phyloP scores from a whole-genome alignment of 768 basidiomycete genomes.

The Termitomyces heimii region DNA sequence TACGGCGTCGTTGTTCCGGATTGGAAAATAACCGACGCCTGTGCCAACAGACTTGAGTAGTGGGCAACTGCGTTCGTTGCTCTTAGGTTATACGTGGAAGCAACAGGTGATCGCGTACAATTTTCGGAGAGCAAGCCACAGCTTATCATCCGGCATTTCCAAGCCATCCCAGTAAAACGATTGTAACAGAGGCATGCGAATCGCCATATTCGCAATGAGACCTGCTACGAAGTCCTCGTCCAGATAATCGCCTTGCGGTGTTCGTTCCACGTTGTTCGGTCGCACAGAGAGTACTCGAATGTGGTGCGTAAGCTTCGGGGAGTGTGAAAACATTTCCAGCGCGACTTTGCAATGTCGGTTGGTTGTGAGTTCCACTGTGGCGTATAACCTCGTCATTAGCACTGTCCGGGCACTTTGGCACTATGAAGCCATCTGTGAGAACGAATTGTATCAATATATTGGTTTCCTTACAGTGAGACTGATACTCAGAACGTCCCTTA shows the following conservation, averaged over 20 bases:
- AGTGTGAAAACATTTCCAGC: slow-evolving; percentile 42
- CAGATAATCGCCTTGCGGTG: slow-evolving; percentile 24
- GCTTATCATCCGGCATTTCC: slow-evolving; percentile 27
- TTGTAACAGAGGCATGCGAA: slow-evolving; percentile 17
- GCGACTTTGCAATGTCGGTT: slow-evolving; percentile 27
- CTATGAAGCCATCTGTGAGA: slow-evolving; percentile 13
- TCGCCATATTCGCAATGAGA: slow-evolving; percentile 21
- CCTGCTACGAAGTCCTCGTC: slow-evolving; percentile 24
- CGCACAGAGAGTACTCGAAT: slow-evolving; percentile 23
- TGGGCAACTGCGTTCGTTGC: slow-evolving; percentile 23
- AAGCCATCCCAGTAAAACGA: slow-evolving; percentile 32
- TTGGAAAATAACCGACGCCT: slow-evolving; percentile 25
- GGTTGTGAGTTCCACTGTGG: slow-evolving; percentile 27
- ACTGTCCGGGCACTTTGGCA: slow-evolving; percentile 21
- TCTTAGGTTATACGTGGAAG: slow-evolving; percentile 6
- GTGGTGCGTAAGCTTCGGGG: slow-evolving; percentile 22
- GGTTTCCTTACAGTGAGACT: slow-evolving; percentile 19
- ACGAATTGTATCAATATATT: background rate
- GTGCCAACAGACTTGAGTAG: slow-evolving; percentile 27
- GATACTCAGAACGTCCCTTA: slow-evolving; percentile 23
- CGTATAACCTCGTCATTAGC: slow-evolving; percentile 25
- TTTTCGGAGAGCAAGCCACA: slow-evolving; percentile 28
- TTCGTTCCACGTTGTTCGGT: slow-evolving; percentile 29
- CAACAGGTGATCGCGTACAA: slow-evolving; percentile 11
- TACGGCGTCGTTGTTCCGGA: slow-evolving; percentile 27